phyloP scores from a whole-genome alignment of 2,329 filamentous ascomycete genomes.

The Epichloe coenophiala region DNA sequence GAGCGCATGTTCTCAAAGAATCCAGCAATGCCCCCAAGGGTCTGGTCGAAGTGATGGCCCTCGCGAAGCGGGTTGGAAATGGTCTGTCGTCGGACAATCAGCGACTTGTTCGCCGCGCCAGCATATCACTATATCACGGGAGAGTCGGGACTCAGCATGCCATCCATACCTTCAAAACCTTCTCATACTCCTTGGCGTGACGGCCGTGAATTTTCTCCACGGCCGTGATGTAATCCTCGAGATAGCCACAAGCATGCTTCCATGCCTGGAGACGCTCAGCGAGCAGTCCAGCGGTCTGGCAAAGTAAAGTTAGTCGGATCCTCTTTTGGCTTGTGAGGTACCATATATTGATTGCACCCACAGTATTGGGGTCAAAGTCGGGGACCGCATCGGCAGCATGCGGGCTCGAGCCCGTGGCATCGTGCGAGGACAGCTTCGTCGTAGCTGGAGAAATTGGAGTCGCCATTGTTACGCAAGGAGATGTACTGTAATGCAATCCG shows the following conservation, averaged over 20 bases:
- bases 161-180: conserved; percentile 59
- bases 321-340: neutral
- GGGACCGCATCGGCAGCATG: conserved; percentile 45
- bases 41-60: conserved; percentile 86
- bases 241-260: conserved; percentile 85
- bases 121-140: too few relatives aligned
- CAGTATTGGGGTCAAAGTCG: conserved; percentile 43
- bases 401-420: conserved; percentile 31
- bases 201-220: conserved; percentile 77
- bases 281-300: conserved; percentile 63
- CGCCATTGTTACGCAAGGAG: conserved; percentile 11
- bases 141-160: neutral
- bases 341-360: conserved; percentile 22
- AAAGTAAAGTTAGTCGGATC: neutral
- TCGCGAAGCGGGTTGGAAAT: conserved; percentile 78
- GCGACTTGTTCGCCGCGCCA: neutral
- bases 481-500: neutral
- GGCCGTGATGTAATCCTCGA: conserved; percentile 78
- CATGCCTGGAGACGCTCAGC: conserved; percentile 82
- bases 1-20: conserved; percentile 89
- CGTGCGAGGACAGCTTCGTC: conserved; percentile 29
- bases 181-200: conserved; percentile 91
- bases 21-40: conserved; percentile 71
- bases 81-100: conserved; percentile 35
- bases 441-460: conserved; percentile 17